Base-by-base conservation (phyloP, 306 rosid genomes). In the Hippophae rhamnoides region DNA sequence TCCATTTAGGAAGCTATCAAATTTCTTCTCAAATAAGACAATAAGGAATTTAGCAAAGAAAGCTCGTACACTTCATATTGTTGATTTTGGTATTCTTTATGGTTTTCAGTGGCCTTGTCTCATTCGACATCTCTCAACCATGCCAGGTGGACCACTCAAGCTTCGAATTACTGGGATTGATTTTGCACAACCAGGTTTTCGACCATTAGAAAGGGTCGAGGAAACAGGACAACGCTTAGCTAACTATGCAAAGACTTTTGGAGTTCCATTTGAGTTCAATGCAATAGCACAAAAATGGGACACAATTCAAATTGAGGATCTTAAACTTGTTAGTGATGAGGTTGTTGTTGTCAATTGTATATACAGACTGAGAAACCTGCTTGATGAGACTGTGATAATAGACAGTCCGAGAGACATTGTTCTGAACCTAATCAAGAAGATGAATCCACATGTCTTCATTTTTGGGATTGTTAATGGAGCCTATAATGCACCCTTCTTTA, bases 71-170 rank as follows among this genome's bases (percentile, higher is more conserved):
- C 89, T 86, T 66, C 97, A 89, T 63, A 75, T 86, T 12, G 70
- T 89, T 25, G 97, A 89, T 67, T 89, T 89, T 42, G 97, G 97
- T 61, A 89, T 89, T 73, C 60, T 76, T 2, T 86, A 89, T 57
- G 97, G 97, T 57, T 89, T 83, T 69, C 97, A 86, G 55, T 89
- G 97, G 97, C 97, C 97, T 52, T 80, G 76, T 52, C 88, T 89
- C 10, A 81, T 89, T 67, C 76, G 76, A n/a, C 53, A 63, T 72
- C 79, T 89, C 46, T 76, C 95, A 40, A 57, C 23, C 47, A 76
- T 89, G 66, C 10, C 6, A 0, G 97, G 92, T 11, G 92, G 95
- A 3, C 89, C 95, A 47, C 92, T 95, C 52, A 89, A 76, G 74
- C 72, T 89, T 27, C 84, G 92, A 41, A 79, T 89, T 43, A 69